A percentile compares a stretch with the other conserved stretches of the same genome.
Conservation (phyloP, 1,139 yeast species). For the Torulaspora globosa region DNA sequence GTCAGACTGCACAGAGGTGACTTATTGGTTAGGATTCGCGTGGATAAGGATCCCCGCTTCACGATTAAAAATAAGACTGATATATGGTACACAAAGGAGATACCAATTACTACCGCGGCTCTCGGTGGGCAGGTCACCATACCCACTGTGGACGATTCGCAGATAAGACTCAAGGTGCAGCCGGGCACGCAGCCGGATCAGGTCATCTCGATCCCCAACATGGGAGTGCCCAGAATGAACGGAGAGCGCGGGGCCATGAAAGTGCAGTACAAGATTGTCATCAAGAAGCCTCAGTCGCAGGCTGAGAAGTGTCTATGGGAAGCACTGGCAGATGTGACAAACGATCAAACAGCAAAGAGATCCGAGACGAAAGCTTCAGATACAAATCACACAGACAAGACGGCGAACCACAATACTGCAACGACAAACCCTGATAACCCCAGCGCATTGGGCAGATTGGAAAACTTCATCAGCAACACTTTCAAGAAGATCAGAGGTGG, state of each 20-base stretch:
- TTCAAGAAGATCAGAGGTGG: slow-evolving; percentile 51
- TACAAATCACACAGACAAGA: slow-evolving; percentile 2
- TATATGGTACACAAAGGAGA: slow-evolving; percentile 57
- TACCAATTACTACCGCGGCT: slow-evolving; percentile 94
- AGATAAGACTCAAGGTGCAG: slow-evolving; percentile 74
- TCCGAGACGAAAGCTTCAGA: slow-evolving; percentile 35
- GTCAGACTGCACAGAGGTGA: slow-evolving; percentile 77
- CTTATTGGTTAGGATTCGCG: slow-evolving; percentile 73
- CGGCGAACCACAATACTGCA: slow-evolving; percentile 19
- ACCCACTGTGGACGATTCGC: slow-evolving; percentile 79
- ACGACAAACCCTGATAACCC: slow-evolving; percentile 49
- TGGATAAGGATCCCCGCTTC: slow-evolving; percentile 68
- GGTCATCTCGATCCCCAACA: slow-evolving; percentile 71
- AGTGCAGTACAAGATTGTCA: slow-evolving; percentile 67
- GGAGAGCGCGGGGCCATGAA: slow-evolving; percentile 75
- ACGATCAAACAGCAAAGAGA: slow-evolving; percentile 74
- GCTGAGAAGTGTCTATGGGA: slow-evolving; percentile 89
- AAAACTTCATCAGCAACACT: slow-evolving; percentile 58
- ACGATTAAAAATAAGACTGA: slow-evolving; percentile 50
- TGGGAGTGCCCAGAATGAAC: slow-evolving; percentile 72
- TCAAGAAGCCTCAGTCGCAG: slow-evolving; percentile 73
- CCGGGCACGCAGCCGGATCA: slow-evolving; percentile 81
- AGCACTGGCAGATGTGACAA: slow-evolving; percentile 86
- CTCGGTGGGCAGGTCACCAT: slow-evolving; percentile 86
- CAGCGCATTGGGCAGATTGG: slow-evolving; percentile 55